Conservation (phyloP, 1,284 basidiomycete genomes). For the Porodaedalea pini region DNA sequence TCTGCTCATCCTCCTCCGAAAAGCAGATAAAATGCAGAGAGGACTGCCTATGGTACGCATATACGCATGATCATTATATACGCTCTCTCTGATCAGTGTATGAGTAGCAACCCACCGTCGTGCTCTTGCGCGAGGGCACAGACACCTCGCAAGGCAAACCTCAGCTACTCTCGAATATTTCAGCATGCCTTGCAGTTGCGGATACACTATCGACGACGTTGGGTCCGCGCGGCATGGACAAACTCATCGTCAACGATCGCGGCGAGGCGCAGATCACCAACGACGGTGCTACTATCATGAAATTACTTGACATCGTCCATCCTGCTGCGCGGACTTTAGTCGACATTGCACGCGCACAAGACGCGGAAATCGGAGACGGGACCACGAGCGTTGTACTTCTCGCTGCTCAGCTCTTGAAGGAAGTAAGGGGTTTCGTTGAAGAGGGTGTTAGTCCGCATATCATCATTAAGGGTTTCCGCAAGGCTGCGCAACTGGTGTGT, state of each 20-base stretch:
- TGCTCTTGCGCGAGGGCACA: slow-evolving; percentile 92
- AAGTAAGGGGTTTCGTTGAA: slow-evolving; percentile 89
- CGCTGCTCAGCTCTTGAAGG: slow-evolving; percentile 93
- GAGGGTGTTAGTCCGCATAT: slow-evolving; percentile 97
- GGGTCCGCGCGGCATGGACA: slow-evolving; percentile 99
- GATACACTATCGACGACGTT: slow-evolving; percentile 91
- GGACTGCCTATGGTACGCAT: slow-evolving; percentile 25
- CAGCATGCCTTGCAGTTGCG: slow-evolving; percentile 88
- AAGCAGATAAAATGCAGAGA: slow-evolving; percentile 25
- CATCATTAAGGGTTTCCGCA: slow-evolving; percentile 94
- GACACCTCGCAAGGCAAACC: slow-evolving; percentile 94
- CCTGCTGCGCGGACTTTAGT: slow-evolving; percentile 95
- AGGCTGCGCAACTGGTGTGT: slow-evolving; percentile 81
- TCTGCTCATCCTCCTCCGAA: neutral
- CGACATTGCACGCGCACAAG: slow-evolving; percentile 96
- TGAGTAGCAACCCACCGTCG: slow-evolving; percentile 86
- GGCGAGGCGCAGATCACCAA: slow-evolving; percentile 98
- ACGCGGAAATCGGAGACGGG: slow-evolving; percentile 97
- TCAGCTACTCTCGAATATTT: slow-evolving; percentile 94
- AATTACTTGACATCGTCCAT: slow-evolving; percentile 95
- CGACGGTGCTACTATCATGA: slow-evolving; percentile 97
- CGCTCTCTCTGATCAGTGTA: slow-evolving; percentile 3
- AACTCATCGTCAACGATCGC: slow-evolving; percentile 88
- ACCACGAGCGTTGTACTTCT: slow-evolving; percentile 95
- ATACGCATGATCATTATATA: neutral